phyloP scores from a whole-genome alignment of 805 yeast genomes.

The Hanseniaspora clermontiae region DNA sequence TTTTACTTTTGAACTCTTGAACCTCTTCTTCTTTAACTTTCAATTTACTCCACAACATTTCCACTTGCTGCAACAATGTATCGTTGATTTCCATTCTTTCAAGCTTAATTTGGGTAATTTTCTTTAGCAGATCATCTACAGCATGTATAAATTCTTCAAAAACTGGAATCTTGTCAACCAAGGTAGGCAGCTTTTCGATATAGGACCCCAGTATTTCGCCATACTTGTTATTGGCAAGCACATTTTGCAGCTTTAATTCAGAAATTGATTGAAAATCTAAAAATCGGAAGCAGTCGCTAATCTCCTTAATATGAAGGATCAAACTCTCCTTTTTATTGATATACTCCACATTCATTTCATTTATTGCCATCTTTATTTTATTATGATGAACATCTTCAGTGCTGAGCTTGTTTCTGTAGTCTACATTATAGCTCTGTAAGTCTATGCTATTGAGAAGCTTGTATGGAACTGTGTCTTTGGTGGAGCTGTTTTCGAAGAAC shows the following conservation, averaged over 20 bases:
- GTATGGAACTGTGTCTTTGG: not conserved
- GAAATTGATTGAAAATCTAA: conserved; percentile 7
- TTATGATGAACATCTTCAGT: conserved; percentile 14
- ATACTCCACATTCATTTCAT: conserved; percentile 4
- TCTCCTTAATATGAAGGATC: conserved; percentile 12
- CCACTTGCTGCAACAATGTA: conserved; percentile 31
- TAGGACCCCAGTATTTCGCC: conserved; percentile 15
- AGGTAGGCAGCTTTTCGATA: conserved; percentile 18
- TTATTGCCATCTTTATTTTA: not conserved
- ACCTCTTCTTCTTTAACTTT: conserved; percentile 35
- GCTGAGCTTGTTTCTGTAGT: not conserved
- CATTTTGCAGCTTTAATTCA: not conserved
- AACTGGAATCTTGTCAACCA: conserved; percentile 16
- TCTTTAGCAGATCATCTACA: conserved; percentile 8
- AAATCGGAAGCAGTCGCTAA: conserved; percentile 2
- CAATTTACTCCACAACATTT: conserved; percentile 44
- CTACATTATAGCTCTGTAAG: conserved; percentile 1
- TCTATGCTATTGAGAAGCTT: conserved; percentile 15
- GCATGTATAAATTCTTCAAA: conserved; percentile 6
- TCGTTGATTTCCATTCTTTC: conserved; percentile 25
- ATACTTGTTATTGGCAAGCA: not conserved
- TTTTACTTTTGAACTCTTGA: conserved; percentile 28
- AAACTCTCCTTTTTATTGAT: conserved; percentile 10
- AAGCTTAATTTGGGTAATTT: conserved; percentile 27
- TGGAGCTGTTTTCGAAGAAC: conserved; percentile 3